Conservation (phyloP, 2,329 filamentous ascomycete species). For the Cercospora beticola region DNA sequence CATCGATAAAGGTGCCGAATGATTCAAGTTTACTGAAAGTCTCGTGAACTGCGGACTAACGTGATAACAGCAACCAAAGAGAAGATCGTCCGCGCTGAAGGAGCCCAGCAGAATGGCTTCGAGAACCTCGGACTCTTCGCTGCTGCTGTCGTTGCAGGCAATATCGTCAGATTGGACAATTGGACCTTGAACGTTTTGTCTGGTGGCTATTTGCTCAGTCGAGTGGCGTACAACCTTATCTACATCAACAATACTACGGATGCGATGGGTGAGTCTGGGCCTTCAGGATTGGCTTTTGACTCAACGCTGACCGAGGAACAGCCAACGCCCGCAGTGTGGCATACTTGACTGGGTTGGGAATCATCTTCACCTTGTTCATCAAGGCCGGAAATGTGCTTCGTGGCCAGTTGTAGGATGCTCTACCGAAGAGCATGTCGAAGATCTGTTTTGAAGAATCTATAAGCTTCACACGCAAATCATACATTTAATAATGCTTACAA, state of each 20-base stretch:
- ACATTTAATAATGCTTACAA: neutral
- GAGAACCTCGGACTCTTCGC: slow-evolving; percentile 45
- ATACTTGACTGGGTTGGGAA: slow-evolving; percentile 27
- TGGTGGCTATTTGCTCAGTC: slow-evolving; percentile 31
- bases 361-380: slow-evolving; percentile 32
- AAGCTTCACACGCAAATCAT: neutral
- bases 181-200: slow-evolving; percentile 32
- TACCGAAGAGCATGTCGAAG: neutral
- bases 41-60: no score
- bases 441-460: neutral
- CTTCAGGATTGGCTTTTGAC: neutral
- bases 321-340: slow-evolving; percentile 16
- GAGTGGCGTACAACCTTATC: slow-evolving; percentile 34
- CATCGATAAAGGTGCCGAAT: slow-evolving; percentile 21
- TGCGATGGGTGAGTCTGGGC: slow-evolving; percentile 16
- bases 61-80: slow-evolving; percentile 34
- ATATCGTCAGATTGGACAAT: slow-evolving; percentile 38
- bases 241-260: slow-evolving; percentile 34
- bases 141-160: slow-evolving; percentile 42
- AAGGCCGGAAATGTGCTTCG: slow-evolving; percentile 31
- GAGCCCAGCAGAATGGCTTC: slow-evolving; percentile 41
- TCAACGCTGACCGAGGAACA: neutral
- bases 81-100: slow-evolving; percentile 40
- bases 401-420: slow-evolving; percentile 14
- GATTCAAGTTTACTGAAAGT: no score